Conservation (phyloP, 2,329 filamentous ascomycete genomes). For the Ceratocystiopsis minuta region DNA sequence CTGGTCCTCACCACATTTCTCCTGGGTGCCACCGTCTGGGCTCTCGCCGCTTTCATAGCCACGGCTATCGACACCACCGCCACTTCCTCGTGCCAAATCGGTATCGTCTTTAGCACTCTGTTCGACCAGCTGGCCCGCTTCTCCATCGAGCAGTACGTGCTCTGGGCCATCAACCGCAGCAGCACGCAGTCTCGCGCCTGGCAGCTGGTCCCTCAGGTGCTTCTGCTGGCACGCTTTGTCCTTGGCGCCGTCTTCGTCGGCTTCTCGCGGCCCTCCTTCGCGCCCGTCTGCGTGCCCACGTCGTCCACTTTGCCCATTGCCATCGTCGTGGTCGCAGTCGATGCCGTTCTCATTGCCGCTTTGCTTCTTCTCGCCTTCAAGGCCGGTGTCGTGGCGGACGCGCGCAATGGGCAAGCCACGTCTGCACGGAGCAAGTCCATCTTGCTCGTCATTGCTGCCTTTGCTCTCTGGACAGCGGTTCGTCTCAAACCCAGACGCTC, state of each 20-base stretch:
- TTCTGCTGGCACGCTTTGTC: constrained; percentile 30
- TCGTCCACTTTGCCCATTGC: constrained; percentile 27
- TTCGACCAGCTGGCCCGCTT: constrained; percentile 40
- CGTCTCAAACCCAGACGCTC: no score
- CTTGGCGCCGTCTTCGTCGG: constrained; percentile 35
- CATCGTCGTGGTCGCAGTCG: constrained; percentile 25
- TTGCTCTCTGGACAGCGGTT: constrained; percentile 36
- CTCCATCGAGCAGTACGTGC: constrained; percentile 33
- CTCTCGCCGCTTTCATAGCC: constrained; percentile 30
- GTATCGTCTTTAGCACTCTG: constrained; percentile 30
- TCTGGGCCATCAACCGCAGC: constrained; percentile 29
- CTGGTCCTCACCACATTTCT: constrained; percentile 43
- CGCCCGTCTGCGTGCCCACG: constrained; percentile 31
- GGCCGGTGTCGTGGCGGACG: constrained; percentile 17
- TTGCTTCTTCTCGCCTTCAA: constrained; percentile 25
- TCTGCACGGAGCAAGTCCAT: constrained; percentile 22
- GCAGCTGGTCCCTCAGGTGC: constrained; percentile 24
- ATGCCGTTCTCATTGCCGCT: constrained; percentile 25
- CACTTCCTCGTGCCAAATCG: constrained; percentile 29
- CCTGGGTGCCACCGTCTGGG: constrained; percentile 33
- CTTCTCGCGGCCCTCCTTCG: constrained; percentile 33
- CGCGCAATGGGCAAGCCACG: constrained; percentile 12
- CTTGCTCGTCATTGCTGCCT: constrained; percentile 22
- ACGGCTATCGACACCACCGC: constrained; percentile 27
- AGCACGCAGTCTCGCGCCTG: constrained; percentile 16